Evolutionary conservation across 2,329 filamentous ascomycete genomes (phyloP).

Genomic region (Paecilomyces sp.): DNA sequence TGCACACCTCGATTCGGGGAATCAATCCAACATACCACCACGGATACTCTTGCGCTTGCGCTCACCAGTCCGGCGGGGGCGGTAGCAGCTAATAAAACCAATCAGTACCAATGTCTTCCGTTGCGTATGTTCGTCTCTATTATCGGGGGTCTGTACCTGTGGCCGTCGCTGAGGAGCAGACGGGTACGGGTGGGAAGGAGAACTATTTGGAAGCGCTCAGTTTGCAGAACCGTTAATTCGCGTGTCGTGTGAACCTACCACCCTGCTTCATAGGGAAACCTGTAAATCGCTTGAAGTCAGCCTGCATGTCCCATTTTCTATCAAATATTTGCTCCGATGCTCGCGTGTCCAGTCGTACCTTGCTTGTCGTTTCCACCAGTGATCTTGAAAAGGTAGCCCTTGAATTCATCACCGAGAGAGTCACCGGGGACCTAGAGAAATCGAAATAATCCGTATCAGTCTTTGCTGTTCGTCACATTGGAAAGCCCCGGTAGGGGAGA

Average conservation of each 20-base stretch:
- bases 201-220: slow-evolving; percentile 34
- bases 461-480: slow-evolving; percentile 14
- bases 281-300: slow-evolving; percentile 20
- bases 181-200: slow-evolving; percentile 97
- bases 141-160: slow-evolving; percentile 45
- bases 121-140: neutral
- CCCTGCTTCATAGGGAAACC: slow-evolving; percentile 99
- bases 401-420: slow-evolving; percentile 97
- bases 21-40: slow-evolving; percentile 45
- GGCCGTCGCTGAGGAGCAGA: slow-evolving; percentile 89
- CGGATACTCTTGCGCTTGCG: slow-evolving; percentile 99
- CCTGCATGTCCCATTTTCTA: neutral
- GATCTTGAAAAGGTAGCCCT: slow-evolving; percentile 99
- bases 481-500: slow-evolving; percentile 4
- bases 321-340: neutral
- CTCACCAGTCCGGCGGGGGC: slow-evolving; percentile 93
- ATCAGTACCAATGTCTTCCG: neutral
- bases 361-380: slow-evolving; percentile 99
- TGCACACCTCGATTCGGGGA: neutral
- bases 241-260: slow-evolving; percentile 38
- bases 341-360: slow-evolving; percentile 39
- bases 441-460: slow-evolving; percentile 24
- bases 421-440: slow-evolving; percentile 71
- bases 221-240: slow-evolving; percentile 2
- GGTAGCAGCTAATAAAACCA: slow-evolving; percentile 67